Base-by-base conservation (phyloP, 2,329 filamentous ascomycete genomes). In the Calonectria honghensis region DNA sequence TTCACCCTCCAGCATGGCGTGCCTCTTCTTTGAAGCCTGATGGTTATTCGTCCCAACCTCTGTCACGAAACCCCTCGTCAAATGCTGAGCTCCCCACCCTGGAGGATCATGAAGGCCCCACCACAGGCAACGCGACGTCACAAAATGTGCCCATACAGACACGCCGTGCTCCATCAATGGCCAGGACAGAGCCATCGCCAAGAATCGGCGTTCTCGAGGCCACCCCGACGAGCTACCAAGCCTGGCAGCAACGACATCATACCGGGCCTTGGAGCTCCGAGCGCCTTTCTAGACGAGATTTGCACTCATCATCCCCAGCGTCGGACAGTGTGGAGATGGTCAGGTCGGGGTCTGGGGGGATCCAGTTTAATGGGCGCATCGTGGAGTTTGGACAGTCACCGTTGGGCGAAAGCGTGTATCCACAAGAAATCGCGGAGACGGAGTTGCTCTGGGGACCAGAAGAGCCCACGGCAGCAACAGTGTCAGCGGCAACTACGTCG, bases 311-410 rank as follows among this genome's bases (percentile, higher is more conserved):
- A 20, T 45, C 57, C 1, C 10, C 65, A 3, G 37, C 64, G 31
- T 52, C 74, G 14, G 77, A 77, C 13, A 68, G 72, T 4, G 70
- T 64, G 50, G 76, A 78, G 52, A 79, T 81, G 79, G 72, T 75
- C 29, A 77, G 78, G 65, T 81, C 77, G 6, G 78, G 79, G 52
- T 80, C 79, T 16, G 78, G 77, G 24, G 78, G 77, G 14, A 76
- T 79, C 24, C 74, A 77, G n/a, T 77, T 81, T 63, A 75, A 79
- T 32, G 79, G 78, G 3, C 68, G 48, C n/a, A 76, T 78, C 50
- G 72, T 79, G 16, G 74, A 79, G 65, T 78, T 80, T 75, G 79
- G 78, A 29, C 75, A 74, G 65, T 71, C 72, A 6, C 70, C 72
- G 10, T 66, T 74, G n/a, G 20, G 50, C 39, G 50, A 52, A 32